Evolutionary conservation across 768 basidiomycete species (phyloP).

Genomic region (Lyophyllum atratum): DNA sequence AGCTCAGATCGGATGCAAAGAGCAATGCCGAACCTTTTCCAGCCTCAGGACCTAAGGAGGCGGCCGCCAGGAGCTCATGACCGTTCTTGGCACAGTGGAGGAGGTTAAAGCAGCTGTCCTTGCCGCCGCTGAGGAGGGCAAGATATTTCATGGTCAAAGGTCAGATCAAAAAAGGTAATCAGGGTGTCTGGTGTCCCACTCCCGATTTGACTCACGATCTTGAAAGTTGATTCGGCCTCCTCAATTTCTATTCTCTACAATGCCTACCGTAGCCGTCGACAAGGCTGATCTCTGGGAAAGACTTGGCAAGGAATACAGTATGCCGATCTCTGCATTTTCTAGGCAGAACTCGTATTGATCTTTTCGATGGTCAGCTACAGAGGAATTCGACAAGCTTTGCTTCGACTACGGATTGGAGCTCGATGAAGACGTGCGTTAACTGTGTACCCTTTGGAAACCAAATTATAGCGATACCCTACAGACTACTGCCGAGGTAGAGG

Average conservation of each 20-base stretch:
- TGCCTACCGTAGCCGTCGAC: slow-evolving; percentile 96
- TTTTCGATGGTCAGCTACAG: slow-evolving; percentile 60
- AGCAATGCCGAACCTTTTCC: slow-evolving; percentile 72
- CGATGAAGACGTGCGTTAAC: slow-evolving; percentile 85
- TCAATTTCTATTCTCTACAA: slow-evolving; percentile 34
- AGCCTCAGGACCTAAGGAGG: slow-evolving; percentile 79
- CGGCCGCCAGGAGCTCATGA: slow-evolving; percentile 86
- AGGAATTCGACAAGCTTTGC: slow-evolving; percentile 93
- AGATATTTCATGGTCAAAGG: slow-evolving; percentile 78
- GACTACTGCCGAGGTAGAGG: slow-evolving; percentile 90
- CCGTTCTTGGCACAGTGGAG: slow-evolving; percentile 85
- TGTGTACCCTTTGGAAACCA: neutral
- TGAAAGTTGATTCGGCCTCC: slow-evolving; percentile 7
- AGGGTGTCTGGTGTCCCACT: slow-evolving; percentile 21
- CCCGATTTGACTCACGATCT: slow-evolving; percentile 34
- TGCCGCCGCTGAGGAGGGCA: slow-evolving; percentile 94
- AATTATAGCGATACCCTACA: slow-evolving; percentile 27
- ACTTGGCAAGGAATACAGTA: slow-evolving; percentile 83
- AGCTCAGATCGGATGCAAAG: slow-evolving; percentile 16
- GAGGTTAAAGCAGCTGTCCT: slow-evolving; percentile 96
- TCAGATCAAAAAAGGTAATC: slow-evolving; percentile 18
- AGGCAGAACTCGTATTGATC: slow-evolving; percentile 16
- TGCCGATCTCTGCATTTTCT: slow-evolving; percentile 20
- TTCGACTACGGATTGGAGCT: slow-evolving; percentile 98
- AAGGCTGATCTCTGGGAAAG: slow-evolving; percentile 92